Evolutionary conservation across 1,284 basidiomycete genomes (phyloP).

Genomic region (Apiotrichum domesticum): DNA sequence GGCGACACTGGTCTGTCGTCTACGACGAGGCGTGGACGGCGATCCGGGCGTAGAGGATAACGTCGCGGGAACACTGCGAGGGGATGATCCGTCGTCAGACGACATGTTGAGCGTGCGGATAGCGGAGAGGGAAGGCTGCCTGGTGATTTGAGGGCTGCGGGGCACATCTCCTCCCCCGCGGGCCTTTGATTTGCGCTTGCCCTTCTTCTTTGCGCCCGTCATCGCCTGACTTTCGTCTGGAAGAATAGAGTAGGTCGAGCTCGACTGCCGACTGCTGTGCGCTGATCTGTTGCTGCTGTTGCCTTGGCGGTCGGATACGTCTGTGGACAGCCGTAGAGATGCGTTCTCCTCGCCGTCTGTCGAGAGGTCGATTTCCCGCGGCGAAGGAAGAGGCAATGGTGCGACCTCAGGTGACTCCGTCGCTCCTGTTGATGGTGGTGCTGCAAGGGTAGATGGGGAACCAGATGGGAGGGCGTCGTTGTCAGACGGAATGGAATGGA

Average conservation of each 20-base stretch:
- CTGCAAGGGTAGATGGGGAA: background rate
- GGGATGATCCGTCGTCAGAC: constrained; percentile 7
- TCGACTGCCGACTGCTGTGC: constrained; percentile 3
- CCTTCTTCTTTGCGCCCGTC: constrained; percentile 18
- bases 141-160: background rate
- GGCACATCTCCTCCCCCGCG: background rate
- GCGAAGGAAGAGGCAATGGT: background rate
- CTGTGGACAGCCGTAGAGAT: too few species aligned
- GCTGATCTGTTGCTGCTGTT: background rate
- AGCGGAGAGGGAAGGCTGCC: background rate
- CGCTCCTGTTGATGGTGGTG: too few species aligned
- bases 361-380: constrained; percentile 6
- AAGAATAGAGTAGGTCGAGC: constrained; percentile 23
- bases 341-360: constrained; percentile 10
- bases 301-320: too few species aligned
- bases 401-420: background rate
- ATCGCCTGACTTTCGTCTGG: constrained; percentile 34
- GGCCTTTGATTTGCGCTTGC: constrained; percentile 31
- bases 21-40: constrained; percentile 11
- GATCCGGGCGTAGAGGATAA: constrained; percentile 3
- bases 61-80: constrained; percentile 1
- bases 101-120: constrained; percentile 3
- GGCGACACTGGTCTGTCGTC: constrained; percentile 21
- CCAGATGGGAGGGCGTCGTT: background rate
- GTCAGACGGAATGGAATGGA: background rate